Percentiles rank a stretch among this genome's conserved stretches.
Evolutionary conservation across 176 grass and related monocot genomes (phyloP).

Genomic region (Oryza glumipatula): DNA sequence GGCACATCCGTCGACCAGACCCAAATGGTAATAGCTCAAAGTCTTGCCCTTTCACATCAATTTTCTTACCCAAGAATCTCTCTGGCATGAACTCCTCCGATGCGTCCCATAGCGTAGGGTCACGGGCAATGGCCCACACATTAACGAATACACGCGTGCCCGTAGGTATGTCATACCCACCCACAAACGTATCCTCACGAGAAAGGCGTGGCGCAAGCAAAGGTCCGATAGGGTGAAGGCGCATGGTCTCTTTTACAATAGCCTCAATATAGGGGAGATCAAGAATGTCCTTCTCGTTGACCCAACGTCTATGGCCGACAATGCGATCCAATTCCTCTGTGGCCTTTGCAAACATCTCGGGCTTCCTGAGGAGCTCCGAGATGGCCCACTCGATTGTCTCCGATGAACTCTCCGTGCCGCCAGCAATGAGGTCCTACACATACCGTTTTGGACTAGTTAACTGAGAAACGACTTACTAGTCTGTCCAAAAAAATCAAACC

Average conservation of each 20-base stretch:
- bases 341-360: slow-evolving; percentile 48
- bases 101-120: slow-evolving; percentile 50
- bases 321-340: slow-evolving; percentile 61
- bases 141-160: slow-evolving; percentile 55
- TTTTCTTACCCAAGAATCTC: slow-evolving; percentile 39
- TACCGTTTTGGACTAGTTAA: no score
- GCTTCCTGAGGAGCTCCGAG: slow-evolving; percentile 55
- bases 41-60: slow-evolving; percentile 63
- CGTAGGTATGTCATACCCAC: slow-evolving; percentile 45
- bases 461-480: neutral
- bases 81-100: slow-evolving; percentile 60
- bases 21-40: slow-evolving; percentile 67
- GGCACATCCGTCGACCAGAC: slow-evolving; percentile 65
- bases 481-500: no score
- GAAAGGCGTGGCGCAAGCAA: slow-evolving; percentile 44
- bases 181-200: slow-evolving; percentile 41
- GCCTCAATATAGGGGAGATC: slow-evolving; percentile 54
- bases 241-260: slow-evolving; percentile 69
- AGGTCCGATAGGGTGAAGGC: slow-evolving; percentile 51
- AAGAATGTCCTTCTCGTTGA: slow-evolving; percentile 49
- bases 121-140: slow-evolving; percentile 55
- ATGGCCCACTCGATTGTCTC: slow-evolving; percentile 59
- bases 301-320: slow-evolving; percentile 44
- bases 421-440: slow-evolving; percentile 51
- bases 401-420: slow-evolving; percentile 48